Evolutionary conservation across 805 yeast species (phyloP), one percentile per base, ranked within the genome.

Genomic region (Wickerhamiella australiensis): DNA sequence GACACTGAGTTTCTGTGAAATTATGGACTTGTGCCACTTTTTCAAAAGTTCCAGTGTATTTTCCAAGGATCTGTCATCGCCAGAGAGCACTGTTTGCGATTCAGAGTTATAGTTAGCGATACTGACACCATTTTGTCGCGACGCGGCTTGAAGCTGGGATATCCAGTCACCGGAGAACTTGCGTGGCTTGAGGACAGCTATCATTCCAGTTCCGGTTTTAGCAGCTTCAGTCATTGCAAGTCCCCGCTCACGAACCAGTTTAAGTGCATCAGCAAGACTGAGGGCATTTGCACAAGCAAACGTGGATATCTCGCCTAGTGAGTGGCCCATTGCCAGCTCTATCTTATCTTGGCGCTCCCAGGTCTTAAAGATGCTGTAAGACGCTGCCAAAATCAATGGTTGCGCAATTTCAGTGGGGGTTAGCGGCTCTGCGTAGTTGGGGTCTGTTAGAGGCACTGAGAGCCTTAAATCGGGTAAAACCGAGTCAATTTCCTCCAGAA

Each of bases 231-330:
- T 67, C 77, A 74, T 72, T 35, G 72, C 65, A 53, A 57, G 49
- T 4, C 76, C 79, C 20, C 79, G 61, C 37, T 62, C 59, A 12
- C 70, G 59, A 8, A 74, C 78, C n/a, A 74, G 60, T 52, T 56
- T 52, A n/a, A 73, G 61, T 1, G 72, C 72, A 8, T 66, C 57
- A 2, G 56, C 43, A 5, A 70, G 58, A 17, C 63, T 59, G 4
- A 72, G 51, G 9, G 59, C 57, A 2, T 71, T 71, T n/a, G 70
- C 58, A 5, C 68, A 61, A 2, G 65, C 56, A 43, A 67, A 59
- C 0, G 77, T 75, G 2, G 76, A 63, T 56, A 69, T 74, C 57
- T 75, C 77, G 4, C 79, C 79, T 25, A 75, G 61, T 1, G 78
- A 74, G 56, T 75, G 79, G 42, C 79, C 79, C 51, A 48, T 59